Evolutionary conservation across 2,329 filamentous ascomycete species (phyloP).

Genomic region (Phaeomoniella chlamydospora): DNA sequence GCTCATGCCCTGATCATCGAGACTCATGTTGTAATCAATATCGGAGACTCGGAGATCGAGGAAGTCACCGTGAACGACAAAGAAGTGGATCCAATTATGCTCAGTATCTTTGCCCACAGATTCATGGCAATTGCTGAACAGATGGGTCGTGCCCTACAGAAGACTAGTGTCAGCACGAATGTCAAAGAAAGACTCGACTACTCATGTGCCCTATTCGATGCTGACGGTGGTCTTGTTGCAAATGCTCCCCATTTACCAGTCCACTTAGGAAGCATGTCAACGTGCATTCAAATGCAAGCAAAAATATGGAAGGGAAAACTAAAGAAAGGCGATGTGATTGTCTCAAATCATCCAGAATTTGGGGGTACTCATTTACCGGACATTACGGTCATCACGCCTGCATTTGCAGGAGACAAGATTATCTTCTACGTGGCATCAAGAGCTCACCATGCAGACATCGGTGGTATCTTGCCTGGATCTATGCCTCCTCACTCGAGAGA

Average conservation of each 20-base stretch:
- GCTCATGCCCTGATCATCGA: constrained; percentile 64
- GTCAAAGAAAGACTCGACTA: constrained; percentile 73
- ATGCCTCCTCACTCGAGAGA: constrained; percentile 68
- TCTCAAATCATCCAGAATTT: constrained; percentile 73
- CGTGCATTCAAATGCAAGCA: constrained; percentile 60
- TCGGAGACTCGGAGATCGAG: constrained; percentile 38
- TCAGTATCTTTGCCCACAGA: constrained; percentile 40
- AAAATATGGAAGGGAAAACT: constrained; percentile 67
- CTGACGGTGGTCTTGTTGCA: constrained; percentile 56
- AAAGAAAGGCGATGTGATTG: constrained; percentile 65
- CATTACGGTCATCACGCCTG: constrained; percentile 68
- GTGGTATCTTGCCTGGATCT: constrained; percentile 65
- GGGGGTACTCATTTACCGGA: constrained; percentile 75
- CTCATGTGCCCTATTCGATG: constrained; percentile 62
- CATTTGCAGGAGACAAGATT: constrained; percentile 61
- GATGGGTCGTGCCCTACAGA: constrained; percentile 42
- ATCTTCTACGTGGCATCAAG: constrained; percentile 71
- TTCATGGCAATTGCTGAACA: constrained; percentile 48
- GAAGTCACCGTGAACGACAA: constrained; percentile 8
- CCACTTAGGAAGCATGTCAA: constrained; percentile 67
- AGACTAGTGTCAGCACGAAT: constrained; percentile 46
- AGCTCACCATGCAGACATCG: constrained; percentile 74
- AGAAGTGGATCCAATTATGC: constrained; percentile 34
- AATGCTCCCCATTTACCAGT: constrained; percentile 68
- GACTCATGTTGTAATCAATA: constrained; percentile 81